A percentile compares a stretch with the other conserved stretches of the same genome.
These are phyloP conservation scores for Mortierella hygrophila DNA, from an alignment of 192 early-diverging fungal genomes.

Conservation along the genomic window DNA sequence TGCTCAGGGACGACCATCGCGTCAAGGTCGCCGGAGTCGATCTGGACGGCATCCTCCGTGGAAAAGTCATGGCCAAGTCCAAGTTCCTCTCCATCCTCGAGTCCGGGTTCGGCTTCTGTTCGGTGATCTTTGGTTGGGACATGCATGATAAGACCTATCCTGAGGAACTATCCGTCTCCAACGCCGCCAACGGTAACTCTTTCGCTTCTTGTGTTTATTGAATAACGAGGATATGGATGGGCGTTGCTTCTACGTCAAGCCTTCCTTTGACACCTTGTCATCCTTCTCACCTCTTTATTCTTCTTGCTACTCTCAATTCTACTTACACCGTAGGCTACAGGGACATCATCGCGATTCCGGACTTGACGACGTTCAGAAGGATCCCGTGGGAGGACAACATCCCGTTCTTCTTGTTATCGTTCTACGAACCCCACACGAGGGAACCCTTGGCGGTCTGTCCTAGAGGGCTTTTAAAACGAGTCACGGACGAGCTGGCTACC, in stretches of 20 bases:
- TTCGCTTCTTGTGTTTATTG: neutral
- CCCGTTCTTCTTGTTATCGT: slow-evolving; percentile 77
- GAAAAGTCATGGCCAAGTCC: slow-evolving; percentile 74
- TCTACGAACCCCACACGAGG: slow-evolving; percentile 66
- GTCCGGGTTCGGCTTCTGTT: slow-evolving; percentile 85
- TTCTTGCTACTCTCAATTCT: neutral
- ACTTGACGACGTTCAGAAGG: slow-evolving; percentile 70
- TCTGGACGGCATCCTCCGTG: slow-evolving; percentile 80
- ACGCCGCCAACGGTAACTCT: slow-evolving; percentile 53
- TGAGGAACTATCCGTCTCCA: slow-evolving; percentile 56
- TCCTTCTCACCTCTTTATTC: neutral
- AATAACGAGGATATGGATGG: neutral
- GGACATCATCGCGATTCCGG: slow-evolving; percentile 74
- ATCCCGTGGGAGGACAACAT: slow-evolving; percentile 81
- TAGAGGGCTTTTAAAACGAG: slow-evolving; percentile 61
- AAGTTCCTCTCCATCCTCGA: slow-evolving; percentile 76
- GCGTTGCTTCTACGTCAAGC: neutral
- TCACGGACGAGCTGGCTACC: slow-evolving; percentile 75
- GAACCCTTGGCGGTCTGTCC: slow-evolving; percentile 74
- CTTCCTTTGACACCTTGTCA: neutral
- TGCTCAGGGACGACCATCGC: slow-evolving; percentile 58
- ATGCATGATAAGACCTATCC: slow-evolving; percentile 78
- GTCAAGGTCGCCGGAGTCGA: slow-evolving; percentile 76
- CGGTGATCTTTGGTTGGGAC: slow-evolving; percentile 86
- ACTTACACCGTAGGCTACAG: slow-evolving; percentile 54